These are phyloP conservation scores for Diaporthe batatas DNA, from an alignment of 2,329 filamentous ascomycete species.

Conservation along the genomic window DNA sequence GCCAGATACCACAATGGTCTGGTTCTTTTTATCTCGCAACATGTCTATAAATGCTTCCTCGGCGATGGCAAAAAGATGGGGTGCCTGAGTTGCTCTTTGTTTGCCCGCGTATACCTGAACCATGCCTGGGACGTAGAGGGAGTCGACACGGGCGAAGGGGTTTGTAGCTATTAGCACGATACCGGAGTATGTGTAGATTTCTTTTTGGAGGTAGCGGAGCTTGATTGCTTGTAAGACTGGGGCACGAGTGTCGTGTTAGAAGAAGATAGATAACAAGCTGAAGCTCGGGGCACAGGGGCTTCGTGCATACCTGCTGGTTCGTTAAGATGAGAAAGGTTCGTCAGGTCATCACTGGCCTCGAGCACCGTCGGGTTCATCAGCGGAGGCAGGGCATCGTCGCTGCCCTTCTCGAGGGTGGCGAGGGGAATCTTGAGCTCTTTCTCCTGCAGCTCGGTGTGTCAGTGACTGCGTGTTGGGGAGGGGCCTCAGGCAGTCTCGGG, in stretches of 20 bases:
- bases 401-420: conserved; percentile 81
- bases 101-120: conserved; percentile 99
- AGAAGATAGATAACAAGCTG: conserved; percentile 29
- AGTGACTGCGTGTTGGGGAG: conserved; percentile 20
- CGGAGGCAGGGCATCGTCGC: conserved; percentile 84
- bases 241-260: conserved; percentile 44
- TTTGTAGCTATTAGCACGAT: conserved; percentile 99
- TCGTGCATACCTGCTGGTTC: conserved; percentile 87
- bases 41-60: conserved; percentile 99
- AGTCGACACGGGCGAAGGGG: conserved; percentile 96
- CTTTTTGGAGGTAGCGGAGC: conserved; percentile 96
- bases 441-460: conserved; percentile 64
- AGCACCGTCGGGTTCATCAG: conserved; percentile 99
- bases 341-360: conserved; percentile 97
- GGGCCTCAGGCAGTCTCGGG: not conserved
- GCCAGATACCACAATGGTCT: conserved; percentile 98
- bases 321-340: conserved; percentile 97
- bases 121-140: conserved; percentile 98
- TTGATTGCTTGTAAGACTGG: conserved; percentile 96
- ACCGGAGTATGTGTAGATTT: conserved; percentile 99
- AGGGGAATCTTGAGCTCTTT: conserved; percentile 84
- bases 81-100: conserved; percentile 94
- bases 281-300: conserved; percentile 16
- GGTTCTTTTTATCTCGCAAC: conserved; percentile 94
- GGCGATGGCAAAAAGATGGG: conserved; percentile 97